These are phyloP conservation scores for Phytophthora colocasiae DNA, from an alignment of 352 stramenopile genomes.

Conservation along the genomic window DNA sequence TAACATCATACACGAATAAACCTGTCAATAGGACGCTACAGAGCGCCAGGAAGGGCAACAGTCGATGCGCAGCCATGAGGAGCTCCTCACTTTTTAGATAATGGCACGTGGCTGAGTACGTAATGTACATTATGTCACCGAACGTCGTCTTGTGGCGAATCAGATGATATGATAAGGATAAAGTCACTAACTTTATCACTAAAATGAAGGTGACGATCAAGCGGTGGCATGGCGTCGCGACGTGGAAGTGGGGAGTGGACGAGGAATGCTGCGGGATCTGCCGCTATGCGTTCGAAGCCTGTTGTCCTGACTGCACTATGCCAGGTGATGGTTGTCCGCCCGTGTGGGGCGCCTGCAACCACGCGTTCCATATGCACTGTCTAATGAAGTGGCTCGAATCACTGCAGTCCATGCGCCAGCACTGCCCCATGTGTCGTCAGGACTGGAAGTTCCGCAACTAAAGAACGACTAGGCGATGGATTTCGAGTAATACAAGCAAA, in stretches of 20 bases:
- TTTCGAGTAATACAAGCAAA: slow-evolving; percentile 11
- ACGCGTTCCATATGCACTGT: slow-evolving; percentile 95
- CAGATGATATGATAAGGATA: slow-evolving; percentile 49
- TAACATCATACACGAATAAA: slow-evolving; percentile 54
- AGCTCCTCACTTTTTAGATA: no score
- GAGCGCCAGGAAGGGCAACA: slow-evolving; percentile 64
- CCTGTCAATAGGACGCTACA: slow-evolving; percentile 53
- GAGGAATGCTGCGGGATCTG: slow-evolving; percentile 93
- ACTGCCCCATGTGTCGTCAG: slow-evolving; percentile 91
- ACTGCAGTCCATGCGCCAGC: slow-evolving; percentile 78
- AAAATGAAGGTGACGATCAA: slow-evolving; percentile 87
- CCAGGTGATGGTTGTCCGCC: slow-evolving; percentile 87
- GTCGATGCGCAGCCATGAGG: slow-evolving; percentile 20
- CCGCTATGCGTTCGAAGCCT: slow-evolving; percentile 84
- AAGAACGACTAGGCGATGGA: slow-evolving; percentile 8
- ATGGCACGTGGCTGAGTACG: no score
- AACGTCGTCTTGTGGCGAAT: background rate
- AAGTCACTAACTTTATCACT: slow-evolving; percentile 1
- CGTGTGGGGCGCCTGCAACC: slow-evolving; percentile 91
- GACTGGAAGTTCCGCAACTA: slow-evolving; percentile 87
- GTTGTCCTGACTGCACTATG: slow-evolving; percentile 80
- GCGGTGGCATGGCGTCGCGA: slow-evolving; percentile 90
- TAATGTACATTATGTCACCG: slow-evolving; percentile 6
- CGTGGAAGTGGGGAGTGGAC: slow-evolving; percentile 92
- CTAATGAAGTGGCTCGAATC: slow-evolving; percentile 94